These are phyloP conservation scores for Trametes cubensis DNA, from an alignment of 768 basidiomycete genomes.

Conservation along the genomic window DNA sequence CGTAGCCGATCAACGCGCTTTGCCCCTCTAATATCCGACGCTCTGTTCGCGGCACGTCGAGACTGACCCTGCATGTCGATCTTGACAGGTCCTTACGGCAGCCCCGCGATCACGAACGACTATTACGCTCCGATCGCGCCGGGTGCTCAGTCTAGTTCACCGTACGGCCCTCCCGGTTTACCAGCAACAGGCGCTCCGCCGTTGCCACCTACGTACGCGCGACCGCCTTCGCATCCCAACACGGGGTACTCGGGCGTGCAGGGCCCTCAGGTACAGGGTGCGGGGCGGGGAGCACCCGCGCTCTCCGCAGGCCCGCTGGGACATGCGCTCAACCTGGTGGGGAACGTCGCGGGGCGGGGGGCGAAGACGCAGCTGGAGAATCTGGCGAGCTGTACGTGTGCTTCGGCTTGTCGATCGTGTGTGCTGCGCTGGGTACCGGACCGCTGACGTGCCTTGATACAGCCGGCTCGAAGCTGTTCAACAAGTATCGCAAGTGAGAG, in stretches of 20 bases:
- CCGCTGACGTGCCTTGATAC: conserved; percentile 13
- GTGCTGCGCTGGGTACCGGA: neutral
- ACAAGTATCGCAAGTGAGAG: conserved; percentile 37
- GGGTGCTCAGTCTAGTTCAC: neutral
- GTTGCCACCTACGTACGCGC: conserved; percentile 31
- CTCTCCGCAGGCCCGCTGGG: conserved; percentile 36
- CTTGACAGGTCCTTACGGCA: conserved; percentile 29
- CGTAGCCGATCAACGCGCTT: neutral
- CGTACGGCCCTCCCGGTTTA: conserved; percentile 6
- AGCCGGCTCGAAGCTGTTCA: conserved; percentile 50
- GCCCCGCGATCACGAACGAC: conserved; percentile 28
- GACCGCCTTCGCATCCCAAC: conserved; percentile 15
- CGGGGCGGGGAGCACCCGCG: conserved; percentile 19
- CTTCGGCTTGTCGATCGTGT: neutral
- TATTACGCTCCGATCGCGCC: conserved; percentile 11
- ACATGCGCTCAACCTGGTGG: conserved; percentile 53
- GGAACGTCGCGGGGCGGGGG: conserved; percentile 56
- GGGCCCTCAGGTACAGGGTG: neutral
- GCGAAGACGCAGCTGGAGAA: conserved; percentile 41
- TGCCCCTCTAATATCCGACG: neutral
- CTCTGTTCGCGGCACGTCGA: neutral
- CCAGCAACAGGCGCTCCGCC: conserved; percentile 18
- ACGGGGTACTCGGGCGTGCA: conserved; percentile 11
- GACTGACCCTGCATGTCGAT: conserved; percentile 29
- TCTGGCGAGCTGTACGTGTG: conserved; percentile 55